Conservation (phyloP, 2,329 filamentous ascomycete species). For the Colletotrichum chrysophilum region DNA sequence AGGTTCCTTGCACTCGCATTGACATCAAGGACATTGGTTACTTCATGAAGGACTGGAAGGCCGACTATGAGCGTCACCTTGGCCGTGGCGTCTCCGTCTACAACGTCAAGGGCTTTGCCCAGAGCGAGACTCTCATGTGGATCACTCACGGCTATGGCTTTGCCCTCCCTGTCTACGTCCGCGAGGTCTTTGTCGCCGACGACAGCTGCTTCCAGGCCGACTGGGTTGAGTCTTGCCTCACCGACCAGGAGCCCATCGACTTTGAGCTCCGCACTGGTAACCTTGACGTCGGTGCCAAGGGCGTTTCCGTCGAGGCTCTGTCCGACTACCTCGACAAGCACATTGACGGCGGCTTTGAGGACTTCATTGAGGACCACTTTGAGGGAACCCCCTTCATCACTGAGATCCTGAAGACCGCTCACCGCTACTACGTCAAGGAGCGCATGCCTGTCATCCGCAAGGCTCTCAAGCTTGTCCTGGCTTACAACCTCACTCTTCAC, state of each 20-base stretch:
- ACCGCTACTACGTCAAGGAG: conserved; percentile 90
- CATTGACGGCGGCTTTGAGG: conserved; percentile 89
- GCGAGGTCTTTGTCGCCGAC: conserved; percentile 90
- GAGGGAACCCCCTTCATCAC: conserved; percentile 95
- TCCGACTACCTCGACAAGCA: conserved; percentile 95
- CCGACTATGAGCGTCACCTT: conserved; percentile 91
- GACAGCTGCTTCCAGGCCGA: conserved; percentile 93
- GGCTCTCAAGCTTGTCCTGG: conserved; percentile 90
- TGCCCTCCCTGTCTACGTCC: conserved; percentile 88
- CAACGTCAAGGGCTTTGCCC: conserved; percentile 87
- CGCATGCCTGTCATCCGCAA: conserved; percentile 91
- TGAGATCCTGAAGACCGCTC: conserved; percentile 94
- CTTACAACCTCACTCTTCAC: conserved; percentile 94
- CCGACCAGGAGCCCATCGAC: conserved; percentile 72
- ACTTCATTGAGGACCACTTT: conserved; percentile 95
- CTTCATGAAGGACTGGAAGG: conserved; percentile 99
- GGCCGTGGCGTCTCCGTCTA: conserved; percentile 87
- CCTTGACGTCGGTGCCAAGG: conserved; percentile 87
- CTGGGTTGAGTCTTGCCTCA: conserved; percentile 83
- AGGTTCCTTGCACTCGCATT: conserved; percentile 96
- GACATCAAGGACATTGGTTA: conserved; percentile 98
- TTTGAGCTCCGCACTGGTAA: conserved; percentile 89
- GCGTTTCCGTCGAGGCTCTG: conserved; percentile 79
- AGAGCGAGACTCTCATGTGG: conserved; percentile 77
- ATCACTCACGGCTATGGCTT: conserved; percentile 97